Percentiles rank a stretch among this genome's conserved stretches.
These are phyloP conservation scores for Mrakia frigida DNA, from an alignment of 768 basidiomycete genomes.

Conservation along the genomic window DNA sequence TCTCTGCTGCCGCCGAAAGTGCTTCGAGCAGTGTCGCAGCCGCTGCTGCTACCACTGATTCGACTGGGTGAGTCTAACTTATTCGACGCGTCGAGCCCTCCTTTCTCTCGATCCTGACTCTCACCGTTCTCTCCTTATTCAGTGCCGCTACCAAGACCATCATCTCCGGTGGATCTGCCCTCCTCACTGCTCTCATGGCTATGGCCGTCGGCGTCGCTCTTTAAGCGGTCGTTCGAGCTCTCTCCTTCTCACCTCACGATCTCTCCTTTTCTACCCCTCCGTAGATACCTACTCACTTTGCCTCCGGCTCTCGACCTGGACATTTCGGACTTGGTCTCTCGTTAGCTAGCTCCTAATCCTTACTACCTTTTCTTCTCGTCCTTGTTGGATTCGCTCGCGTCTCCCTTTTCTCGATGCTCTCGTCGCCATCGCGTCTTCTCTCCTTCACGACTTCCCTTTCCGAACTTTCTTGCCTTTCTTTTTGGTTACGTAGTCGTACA, in stretches of 20 bases:
- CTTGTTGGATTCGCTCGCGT: not conserved
- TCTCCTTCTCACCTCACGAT: not conserved
- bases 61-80: not conserved
- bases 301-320: too few relatives aligned
- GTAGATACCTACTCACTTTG: too few relatives aligned
- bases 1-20: not conserved
- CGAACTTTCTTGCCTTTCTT: not conserved
- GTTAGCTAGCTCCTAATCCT: not conserved
- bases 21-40: not conserved
- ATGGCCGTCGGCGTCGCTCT: not conserved
- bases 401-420: too few relatives aligned
- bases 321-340: too few relatives aligned
- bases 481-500: too few relatives aligned
- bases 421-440: not conserved
- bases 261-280: not conserved
- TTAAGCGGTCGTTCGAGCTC: not conserved
- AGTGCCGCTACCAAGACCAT: not conserved
- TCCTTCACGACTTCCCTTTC: not conserved
- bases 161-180: not conserved
- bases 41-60: not conserved
- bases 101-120: not conserved
- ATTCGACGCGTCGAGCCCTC: not conserved
- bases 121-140: not conserved
- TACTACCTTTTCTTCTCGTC: not conserved
- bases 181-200: not conserved